Percentiles rank a stretch among this genome's conserved stretches.
These are phyloP conservation scores for Bipolaris gigantea DNA, from an alignment of 2,329 filamentous ascomycete genomes.

Conservation along the genomic window DNA sequence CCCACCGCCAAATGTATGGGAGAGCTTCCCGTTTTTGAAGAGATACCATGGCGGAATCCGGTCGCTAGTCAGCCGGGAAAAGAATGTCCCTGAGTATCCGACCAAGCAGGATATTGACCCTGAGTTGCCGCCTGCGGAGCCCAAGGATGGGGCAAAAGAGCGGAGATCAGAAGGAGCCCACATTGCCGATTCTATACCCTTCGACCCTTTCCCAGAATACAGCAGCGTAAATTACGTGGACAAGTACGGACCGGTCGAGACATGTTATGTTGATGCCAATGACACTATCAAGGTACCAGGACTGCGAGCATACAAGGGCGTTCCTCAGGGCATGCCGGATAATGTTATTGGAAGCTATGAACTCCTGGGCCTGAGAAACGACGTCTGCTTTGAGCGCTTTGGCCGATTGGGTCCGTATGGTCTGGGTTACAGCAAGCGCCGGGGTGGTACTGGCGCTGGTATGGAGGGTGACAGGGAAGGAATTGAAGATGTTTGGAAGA, in stretches of 20 bases:
- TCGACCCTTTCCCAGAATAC: slow-evolving; percentile 71
- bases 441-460: slow-evolving; percentile 81
- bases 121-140: slow-evolving; percentile 36
- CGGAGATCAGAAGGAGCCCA: slow-evolving; percentile 34
- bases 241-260: slow-evolving; percentile 62
- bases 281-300: slow-evolving; percentile 68
- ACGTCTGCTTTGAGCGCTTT: slow-evolving; percentile 92
- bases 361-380: slow-evolving; percentile 73
- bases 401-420: slow-evolving; percentile 89
- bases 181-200: slow-evolving; percentile 48
- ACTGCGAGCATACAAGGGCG: slow-evolving; percentile 73
- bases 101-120: slow-evolving; percentile 56
- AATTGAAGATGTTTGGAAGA: slow-evolving; percentile 75
- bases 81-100: slow-evolving; percentile 83
- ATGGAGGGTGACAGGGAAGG: slow-evolving; percentile 82
- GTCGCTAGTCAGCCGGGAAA: slow-evolving; percentile 64
- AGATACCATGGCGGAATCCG: slow-evolving; percentile 89
- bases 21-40: slow-evolving; percentile 80
- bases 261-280: slow-evolving; percentile 77
- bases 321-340: slow-evolving; percentile 82
- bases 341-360: slow-evolving; percentile 86
- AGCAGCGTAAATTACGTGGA: slow-evolving; percentile 58
- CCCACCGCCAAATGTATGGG: slow-evolving; percentile 74
- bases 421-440: slow-evolving; percentile 76
- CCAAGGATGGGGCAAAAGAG: slow-evolving; percentile 32